Percentiles rank a stretch among this genome's conserved stretches.
Conservation (phyloP, 352 stramenopile genomes). For the Phytopythium vexans region DNA sequence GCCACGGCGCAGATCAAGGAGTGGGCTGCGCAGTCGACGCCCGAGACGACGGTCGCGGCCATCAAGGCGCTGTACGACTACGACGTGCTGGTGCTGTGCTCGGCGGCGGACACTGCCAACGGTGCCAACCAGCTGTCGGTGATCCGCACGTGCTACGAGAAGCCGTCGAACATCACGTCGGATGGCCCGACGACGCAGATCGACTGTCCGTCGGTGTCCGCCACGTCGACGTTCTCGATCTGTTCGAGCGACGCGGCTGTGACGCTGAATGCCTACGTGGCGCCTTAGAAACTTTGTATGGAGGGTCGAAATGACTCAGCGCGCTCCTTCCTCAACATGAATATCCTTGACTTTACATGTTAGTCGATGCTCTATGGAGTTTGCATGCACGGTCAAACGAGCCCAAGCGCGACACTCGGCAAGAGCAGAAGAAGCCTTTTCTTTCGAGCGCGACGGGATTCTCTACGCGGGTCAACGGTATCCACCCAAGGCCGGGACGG, state of each 20-base stretch:
- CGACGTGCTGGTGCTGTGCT: constrained; percentile 70
- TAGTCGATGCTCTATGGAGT: no score
- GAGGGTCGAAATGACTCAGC: no score
- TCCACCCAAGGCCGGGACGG: no score
- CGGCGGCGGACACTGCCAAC: constrained; percentile 20
- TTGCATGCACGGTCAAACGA: no score
- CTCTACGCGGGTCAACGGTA: no score
- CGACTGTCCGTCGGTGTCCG: constrained; percentile 38
- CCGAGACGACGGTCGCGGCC: constrained; percentile 30
- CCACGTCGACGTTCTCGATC: constrained; percentile 47
- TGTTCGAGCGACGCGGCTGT: constrained; percentile 42
- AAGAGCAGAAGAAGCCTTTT: no score
- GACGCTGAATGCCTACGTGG: constrained; percentile 40
- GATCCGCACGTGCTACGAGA: constrained; percentile 67
- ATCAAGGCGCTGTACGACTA: constrained; percentile 55
- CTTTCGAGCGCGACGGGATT: no score
- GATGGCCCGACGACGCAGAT: constrained; percentile 42
- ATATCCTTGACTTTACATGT: no score
- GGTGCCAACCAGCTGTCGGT: constrained; percentile 61
- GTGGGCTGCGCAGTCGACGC: constrained; percentile 37
- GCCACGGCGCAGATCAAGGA: constrained; percentile 53
- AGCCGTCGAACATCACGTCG: constrained; percentile 12
- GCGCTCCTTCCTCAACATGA: no score
- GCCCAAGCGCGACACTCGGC: no score
- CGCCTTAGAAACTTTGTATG: no score